Percentiles rank a stretch among this genome's conserved stretches.
phyloP scores from a whole-genome alignment of 176 grass and related monocot genomes.

The Bromus sterilis region DNA sequence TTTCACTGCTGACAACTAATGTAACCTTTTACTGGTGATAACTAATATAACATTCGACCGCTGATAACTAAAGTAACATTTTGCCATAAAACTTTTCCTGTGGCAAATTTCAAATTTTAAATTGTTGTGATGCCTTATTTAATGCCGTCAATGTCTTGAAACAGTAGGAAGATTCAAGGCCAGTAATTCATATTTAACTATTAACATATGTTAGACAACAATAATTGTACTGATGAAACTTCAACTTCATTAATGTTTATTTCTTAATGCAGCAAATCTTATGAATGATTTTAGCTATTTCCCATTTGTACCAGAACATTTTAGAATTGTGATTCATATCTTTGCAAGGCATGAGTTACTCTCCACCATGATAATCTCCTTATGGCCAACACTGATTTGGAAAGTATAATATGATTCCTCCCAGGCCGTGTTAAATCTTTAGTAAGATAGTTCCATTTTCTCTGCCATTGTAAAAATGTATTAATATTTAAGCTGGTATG shows the following conservation, averaged over 20 bases:
- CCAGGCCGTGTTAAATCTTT: neutral
- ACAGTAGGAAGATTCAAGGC: neutral
- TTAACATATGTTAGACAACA: neutral
- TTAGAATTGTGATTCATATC: neutral
- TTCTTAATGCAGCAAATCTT: neutral
- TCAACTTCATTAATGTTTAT: neutral
- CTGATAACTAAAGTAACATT: neutral
- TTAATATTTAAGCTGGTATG: neutral
- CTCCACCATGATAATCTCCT: neutral
- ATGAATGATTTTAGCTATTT: neutral
- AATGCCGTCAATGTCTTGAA: neutral
- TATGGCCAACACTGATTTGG: neutral
- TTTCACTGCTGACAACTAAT: neutral
- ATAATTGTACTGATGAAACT: neutral
- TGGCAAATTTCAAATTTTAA: neutral
- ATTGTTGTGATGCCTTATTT: neutral
- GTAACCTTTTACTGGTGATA: neutral
- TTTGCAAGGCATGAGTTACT: neutral
- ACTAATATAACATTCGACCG: neutral
- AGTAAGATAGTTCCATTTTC: neutral
- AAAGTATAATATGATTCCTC: neutral
- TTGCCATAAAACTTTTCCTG: neutral
- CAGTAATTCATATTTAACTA: neutral
- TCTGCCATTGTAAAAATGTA: neutral
- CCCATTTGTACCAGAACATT: neutral